Percentiles rank a stretch among this genome's conserved stretches.
Conservation (phyloP, 2,329 filamentous ascomycete species). For the Calonectria multiphialidica region DNA sequence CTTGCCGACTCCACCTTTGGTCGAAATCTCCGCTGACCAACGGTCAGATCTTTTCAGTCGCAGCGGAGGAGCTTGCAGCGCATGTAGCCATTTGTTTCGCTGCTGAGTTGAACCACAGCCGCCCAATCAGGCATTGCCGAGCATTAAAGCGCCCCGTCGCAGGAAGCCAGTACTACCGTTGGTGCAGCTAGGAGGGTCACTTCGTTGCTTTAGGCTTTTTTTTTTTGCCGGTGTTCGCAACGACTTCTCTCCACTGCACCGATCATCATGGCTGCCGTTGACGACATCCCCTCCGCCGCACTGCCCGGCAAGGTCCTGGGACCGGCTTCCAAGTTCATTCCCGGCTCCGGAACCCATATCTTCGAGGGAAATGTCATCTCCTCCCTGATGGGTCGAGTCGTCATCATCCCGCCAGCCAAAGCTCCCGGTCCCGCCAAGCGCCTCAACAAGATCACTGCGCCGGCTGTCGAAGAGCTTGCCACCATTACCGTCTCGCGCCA, state of each 20-base stretch:
- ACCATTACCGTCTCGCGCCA: slow-evolving; percentile 68
- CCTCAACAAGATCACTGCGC: slow-evolving; percentile 67
- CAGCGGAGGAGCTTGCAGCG: background rate
- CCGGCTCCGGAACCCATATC: slow-evolving; percentile 88
- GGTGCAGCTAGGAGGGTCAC: background rate
- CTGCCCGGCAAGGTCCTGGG: slow-evolving; percentile 88
- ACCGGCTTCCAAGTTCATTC: slow-evolving; percentile 71
- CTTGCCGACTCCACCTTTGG: slow-evolving; percentile 10
- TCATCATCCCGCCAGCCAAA: slow-evolving; percentile 62
- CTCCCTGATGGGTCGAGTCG: slow-evolving; percentile 82
- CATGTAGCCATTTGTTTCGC: background rate
- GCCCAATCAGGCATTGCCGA: background rate
- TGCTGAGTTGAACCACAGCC: background rate
- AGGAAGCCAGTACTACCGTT: background rate
- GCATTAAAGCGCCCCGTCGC: background rate
- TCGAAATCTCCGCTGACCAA: background rate
- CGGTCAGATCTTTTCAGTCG: slow-evolving; percentile 18
- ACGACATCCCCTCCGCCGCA: slow-evolving; percentile 66
- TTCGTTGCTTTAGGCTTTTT: background rate
- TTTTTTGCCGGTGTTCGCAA: background rate
- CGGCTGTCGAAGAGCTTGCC: slow-evolving; percentile 57
- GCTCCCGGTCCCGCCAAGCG: slow-evolving; percentile 67
- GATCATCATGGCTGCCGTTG: slow-evolving; percentile 42
- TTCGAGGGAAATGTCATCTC: slow-evolving; percentile 81
- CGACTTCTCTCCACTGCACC: slow-evolving; percentile 33